These are phyloP conservation scores for Letharia lupina DNA, from an alignment of 495 filamentous ascomycete genomes.

Conservation along the genomic window DNA sequence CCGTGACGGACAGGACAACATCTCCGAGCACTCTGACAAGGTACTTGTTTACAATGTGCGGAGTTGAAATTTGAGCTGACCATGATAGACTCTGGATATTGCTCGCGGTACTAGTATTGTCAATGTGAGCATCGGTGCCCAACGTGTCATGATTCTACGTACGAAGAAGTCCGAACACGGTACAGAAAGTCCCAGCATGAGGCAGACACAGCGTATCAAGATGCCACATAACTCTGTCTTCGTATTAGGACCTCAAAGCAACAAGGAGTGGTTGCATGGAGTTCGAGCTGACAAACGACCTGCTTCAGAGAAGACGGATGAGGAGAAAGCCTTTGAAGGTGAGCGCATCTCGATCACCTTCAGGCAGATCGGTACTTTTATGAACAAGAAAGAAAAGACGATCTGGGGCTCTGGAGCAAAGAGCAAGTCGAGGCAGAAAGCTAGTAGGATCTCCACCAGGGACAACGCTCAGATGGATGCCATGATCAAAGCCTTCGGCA, in stretches of 20 bases:
- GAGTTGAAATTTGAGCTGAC: not conserved
- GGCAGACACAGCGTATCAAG: constrained; percentile 54
- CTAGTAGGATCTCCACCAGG: constrained; percentile 58
- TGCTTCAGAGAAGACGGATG: constrained; percentile 50
- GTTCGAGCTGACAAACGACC: constrained; percentile 81
- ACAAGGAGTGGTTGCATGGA: constrained; percentile 79
- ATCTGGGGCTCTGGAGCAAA: constrained; percentile 94
- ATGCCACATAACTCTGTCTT: constrained; percentile 88
- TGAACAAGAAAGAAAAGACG: constrained; percentile 47
- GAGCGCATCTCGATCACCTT: constrained; percentile 91
- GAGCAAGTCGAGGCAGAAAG: constrained; percentile 49
- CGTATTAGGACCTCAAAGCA: constrained; percentile 71
- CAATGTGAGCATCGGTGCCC: constrained; percentile 86
- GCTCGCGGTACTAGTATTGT: constrained; percentile 71
- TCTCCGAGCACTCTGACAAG: constrained; percentile 96
- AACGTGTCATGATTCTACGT: constrained; percentile 83
- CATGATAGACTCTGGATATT: constrained; percentile 67
- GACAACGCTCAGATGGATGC: constrained; percentile 49
- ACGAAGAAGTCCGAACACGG: constrained; percentile 54
- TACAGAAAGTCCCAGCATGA: constrained; percentile 23
- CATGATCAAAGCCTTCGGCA: constrained; percentile 72
- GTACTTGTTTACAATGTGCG: not conserved
- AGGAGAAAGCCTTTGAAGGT: constrained; percentile 64
- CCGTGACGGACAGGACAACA: constrained; percentile 82
- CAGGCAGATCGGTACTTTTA: constrained; percentile 77